phyloP scores from a whole-genome alignment of 495 filamentous ascomycete species.

The Entonaema liquescens region DNA sequence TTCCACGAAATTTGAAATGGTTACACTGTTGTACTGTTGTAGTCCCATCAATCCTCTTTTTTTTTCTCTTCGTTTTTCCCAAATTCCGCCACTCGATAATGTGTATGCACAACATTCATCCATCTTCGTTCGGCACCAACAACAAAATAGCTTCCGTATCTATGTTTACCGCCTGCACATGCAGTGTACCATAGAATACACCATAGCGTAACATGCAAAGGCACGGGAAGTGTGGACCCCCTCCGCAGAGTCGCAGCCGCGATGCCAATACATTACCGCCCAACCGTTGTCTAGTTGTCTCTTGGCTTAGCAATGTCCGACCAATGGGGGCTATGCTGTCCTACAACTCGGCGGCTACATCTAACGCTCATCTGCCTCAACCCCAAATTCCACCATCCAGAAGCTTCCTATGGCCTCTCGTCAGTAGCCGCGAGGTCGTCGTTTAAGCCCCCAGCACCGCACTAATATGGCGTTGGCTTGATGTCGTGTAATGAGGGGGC shows the following conservation, averaged over 20 bases:
- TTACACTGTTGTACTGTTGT: no score
- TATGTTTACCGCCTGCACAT: constrained; percentile 23
- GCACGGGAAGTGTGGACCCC: constrained; percentile 31
- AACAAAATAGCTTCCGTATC: constrained; percentile 6
- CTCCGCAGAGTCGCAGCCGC: constrained; percentile 42
- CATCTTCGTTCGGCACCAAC: constrained; percentile 11
- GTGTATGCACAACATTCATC: constrained; percentile 5
- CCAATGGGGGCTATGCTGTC: constrained; percentile 30
- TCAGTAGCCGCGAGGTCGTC: constrained; percentile 40
- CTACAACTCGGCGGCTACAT: constrained; percentile 43
- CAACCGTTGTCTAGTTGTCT: constrained; percentile 31
- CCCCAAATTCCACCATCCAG: constrained; percentile 42
- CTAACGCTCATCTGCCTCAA: constrained; percentile 41
- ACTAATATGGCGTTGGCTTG: constrained; percentile 24
- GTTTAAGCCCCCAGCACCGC: constrained; percentile 5
- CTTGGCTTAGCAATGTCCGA: constrained; percentile 7
- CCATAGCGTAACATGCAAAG: constrained; percentile 17
- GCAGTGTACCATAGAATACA: neutral
- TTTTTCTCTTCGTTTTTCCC: neutral
- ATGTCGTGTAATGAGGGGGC: constrained; percentile 27
- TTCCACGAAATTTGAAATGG: neutral
- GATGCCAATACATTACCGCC: constrained; percentile 41
- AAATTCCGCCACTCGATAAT: neutral
- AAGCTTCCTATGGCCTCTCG: constrained; percentile 33
- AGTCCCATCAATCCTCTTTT: neutral